Percentiles rank a stretch among this genome's conserved stretches.
Conservation (phyloP, 1,284 basidiomycete species). For the Schizophyllum amplum region DNA sequence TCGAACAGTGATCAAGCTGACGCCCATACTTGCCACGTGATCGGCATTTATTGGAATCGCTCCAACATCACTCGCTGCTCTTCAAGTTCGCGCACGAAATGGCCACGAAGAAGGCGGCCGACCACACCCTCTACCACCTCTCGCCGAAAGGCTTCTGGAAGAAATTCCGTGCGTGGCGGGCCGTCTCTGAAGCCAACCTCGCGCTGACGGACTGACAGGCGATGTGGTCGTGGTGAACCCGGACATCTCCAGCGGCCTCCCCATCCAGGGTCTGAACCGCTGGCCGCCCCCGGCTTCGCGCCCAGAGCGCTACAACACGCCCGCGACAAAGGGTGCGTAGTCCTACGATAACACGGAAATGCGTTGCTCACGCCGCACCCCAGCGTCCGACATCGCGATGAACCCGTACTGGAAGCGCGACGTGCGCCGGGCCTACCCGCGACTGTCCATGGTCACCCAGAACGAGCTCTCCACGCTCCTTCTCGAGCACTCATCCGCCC, state of each 20-base stretch:
- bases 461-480: slow-evolving; percentile 74
- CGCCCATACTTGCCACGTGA: not conserved
- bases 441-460: slow-evolving; percentile 80
- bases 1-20: not conserved
- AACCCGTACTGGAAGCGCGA: slow-evolving; percentile 95
- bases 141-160: slow-evolving; percentile 90
- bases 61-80: slow-evolving; percentile 11
- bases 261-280: slow-evolving; percentile 64
- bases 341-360: slow-evolving; percentile 6
- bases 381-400: slow-evolving; percentile 75
- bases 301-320: slow-evolving; percentile 78
- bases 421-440: slow-evolving; percentile 85
- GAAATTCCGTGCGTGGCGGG: slow-evolving; percentile 68
- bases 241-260: slow-evolving; percentile 89
- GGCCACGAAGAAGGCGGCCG: slow-evolving; percentile 69
- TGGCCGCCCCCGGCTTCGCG: slow-evolving; percentile 84
- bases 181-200: slow-evolving; percentile 6
- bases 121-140: slow-evolving; percentile 83
- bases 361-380: slow-evolving; percentile 8
- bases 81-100: slow-evolving; percentile 26
- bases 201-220: slow-evolving; percentile 36
- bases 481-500: slow-evolving; percentile 67
- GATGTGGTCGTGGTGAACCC: slow-evolving; percentile 77
- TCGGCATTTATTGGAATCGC: slow-evolving; percentile 14
- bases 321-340: slow-evolving; percentile 75